Conservation (phyloP, 805 yeast genomes). For the Ogataea angusta region DNA sequence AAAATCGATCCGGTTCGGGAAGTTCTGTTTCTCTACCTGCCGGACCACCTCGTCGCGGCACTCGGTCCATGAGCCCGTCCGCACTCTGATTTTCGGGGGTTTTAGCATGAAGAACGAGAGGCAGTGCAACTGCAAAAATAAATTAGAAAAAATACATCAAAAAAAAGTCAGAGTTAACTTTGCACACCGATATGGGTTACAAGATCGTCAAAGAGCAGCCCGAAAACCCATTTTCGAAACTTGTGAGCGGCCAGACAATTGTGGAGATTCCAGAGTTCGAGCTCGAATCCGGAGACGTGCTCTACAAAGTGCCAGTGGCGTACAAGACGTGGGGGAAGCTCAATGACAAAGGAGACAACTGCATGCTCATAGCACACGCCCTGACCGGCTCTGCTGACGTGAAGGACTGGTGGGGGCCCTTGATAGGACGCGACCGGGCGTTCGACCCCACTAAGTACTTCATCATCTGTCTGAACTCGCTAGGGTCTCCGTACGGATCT, state of each 20-base stretch:
- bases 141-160: conserved; percentile 1
- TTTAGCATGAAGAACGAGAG: conserved; percentile 11
- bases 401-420: conserved; percentile 98
- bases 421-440: conserved; percentile 79
- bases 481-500: conserved; percentile 96
- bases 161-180: not conserved
- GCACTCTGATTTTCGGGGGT: not conserved
- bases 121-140: conserved; percentile 6
- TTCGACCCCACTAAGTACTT: conserved; percentile 89
- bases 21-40: conserved; percentile 25
- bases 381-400: conserved; percentile 94
- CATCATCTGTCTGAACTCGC: conserved; percentile 83
- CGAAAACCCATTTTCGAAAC: conserved; percentile 63
- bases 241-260: conserved; percentile 75
- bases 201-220: conserved; percentile 44
- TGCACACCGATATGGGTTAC: conserved; percentile 24
- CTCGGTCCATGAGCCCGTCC: conserved; percentile 3
- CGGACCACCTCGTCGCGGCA: not conserved
- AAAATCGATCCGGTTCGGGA: conserved; percentile 26
- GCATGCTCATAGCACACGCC: conserved; percentile 91
- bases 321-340: conserved; percentile 94
- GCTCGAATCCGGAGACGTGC: conserved; percentile 78
- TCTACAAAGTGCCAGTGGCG: conserved; percentile 81
- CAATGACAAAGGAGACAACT: conserved; percentile 67
- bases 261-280: conserved; percentile 71